Evolutionary conservation across 202 grass and related monocot genomes (phyloP).

Genomic region (Carex sylvatica): DNA sequence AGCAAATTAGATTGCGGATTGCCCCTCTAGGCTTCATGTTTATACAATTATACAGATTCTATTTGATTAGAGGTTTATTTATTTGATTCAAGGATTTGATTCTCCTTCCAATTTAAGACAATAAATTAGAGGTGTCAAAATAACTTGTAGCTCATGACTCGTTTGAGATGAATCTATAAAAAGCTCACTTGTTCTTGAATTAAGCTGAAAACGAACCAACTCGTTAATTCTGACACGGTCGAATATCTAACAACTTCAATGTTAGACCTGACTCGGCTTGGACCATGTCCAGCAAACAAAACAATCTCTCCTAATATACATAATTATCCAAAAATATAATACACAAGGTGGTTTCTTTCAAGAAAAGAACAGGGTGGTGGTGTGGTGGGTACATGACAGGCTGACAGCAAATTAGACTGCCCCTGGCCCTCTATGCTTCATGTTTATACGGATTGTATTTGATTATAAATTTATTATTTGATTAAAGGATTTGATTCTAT

Average conservation of each 20-base stretch:
- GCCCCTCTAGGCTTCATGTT: constrained; percentile 11
- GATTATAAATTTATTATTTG: background rate
- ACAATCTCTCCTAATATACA: background rate
- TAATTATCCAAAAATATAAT: background rate
- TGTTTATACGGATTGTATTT: constrained; percentile 11
- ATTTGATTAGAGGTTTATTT: background rate
- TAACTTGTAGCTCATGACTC: no score
- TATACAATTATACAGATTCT: constrained; percentile 8
- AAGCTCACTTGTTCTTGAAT: no score
- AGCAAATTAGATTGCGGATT: constrained; percentile 20
- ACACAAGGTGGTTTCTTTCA: constrained; percentile 18
- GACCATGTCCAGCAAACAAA: background rate
- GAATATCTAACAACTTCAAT: no score
- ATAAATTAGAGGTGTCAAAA: background rate
- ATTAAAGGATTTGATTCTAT: constrained; percentile 22
- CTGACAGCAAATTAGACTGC: constrained; percentile 20
- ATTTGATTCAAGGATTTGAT: constrained; percentile 12
- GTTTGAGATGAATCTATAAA: no score
- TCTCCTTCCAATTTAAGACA: background rate
- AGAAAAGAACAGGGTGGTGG: constrained; percentile 14
- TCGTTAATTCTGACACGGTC: no score
- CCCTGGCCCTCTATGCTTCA: background rate
- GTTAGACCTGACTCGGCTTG: no score
- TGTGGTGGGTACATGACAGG: constrained; percentile 19
- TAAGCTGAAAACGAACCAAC: no score